Evolutionary conservation across 352 stramenopile species (phyloP), one percentile per base, ranked within the genome.

Genomic region (Pythium aristosporum): DNA sequence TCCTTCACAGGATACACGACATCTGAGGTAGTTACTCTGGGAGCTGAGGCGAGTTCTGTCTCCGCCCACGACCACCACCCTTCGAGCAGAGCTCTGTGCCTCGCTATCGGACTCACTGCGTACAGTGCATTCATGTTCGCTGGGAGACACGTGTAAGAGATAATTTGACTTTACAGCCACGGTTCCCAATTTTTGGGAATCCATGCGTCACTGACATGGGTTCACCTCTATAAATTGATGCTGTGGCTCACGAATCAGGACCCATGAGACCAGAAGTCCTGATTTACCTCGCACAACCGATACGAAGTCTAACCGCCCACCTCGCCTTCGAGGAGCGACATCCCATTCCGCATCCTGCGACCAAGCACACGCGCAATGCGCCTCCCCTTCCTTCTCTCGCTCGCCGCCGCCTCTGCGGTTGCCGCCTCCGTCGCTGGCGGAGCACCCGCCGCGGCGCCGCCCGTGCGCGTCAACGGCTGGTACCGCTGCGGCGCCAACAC

Each of bases 381-480:
- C 18, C 43, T 55, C 43, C n/a, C 37, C 8, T 20, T 50, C 16
- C 23, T 36, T 9, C 34, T 64, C 20, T 36, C 49, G 28, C 23
- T 65, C 46, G 37, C 58, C 18, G 48, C 39, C 7, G 46, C 48
- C 36, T 41, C 57, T 39, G 21, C 36, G 39, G n/a, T 49, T 12
- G 37, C 36, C 4, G 18, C 44, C 20, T 25, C n/a, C 30, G 56
- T 25, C 65, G 64, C 61, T 44, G 36, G 9, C 23, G 43, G 5
- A 21, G 25, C 16, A 7, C 18, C 37, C 49, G 36, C 16, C n/a
- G 5, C 28, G 44, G 39, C 23, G 16, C 39, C 43, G 20, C 28
- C 60, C 16, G 67, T 75, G 55, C 67, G 46, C 32, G 34, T 74
- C 55, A 77, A 77, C 30, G 71, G 71, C 44, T 77, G 71, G 71